Evolutionary conservation across 495 filamentous ascomycete genomes (phyloP).

Genomic region (Umbilicaria muhlenbergii): DNA sequence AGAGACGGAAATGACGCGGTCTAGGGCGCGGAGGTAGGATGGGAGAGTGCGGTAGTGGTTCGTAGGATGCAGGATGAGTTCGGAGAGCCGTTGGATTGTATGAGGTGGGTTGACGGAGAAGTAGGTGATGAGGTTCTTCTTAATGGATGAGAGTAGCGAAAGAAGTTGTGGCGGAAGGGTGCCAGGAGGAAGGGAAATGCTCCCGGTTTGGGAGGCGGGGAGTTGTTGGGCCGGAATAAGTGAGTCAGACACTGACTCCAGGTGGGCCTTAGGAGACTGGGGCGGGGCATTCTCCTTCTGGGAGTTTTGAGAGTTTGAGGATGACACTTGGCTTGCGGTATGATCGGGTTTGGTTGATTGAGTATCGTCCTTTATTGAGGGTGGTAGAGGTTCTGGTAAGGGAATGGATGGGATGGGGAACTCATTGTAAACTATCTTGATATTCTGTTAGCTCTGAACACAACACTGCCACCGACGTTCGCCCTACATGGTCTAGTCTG

Average conservation of each 20-base stretch:
- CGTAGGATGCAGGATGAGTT: slow-evolving; percentile 68
- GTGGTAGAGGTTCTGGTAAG: slow-evolving; percentile 14
- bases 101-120: slow-evolving; percentile 73
- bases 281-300: slow-evolving; percentile 6
- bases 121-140: slow-evolving; percentile 43
- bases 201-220: slow-evolving; percentile 17
- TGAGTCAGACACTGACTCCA: no score
- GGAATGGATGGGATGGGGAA: slow-evolving; percentile 33
- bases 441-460: slow-evolving; percentile 1
- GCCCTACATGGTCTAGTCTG: slow-evolving; percentile 35
- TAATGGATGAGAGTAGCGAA: slow-evolving; percentile 48
- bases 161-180: slow-evolving; percentile 47
- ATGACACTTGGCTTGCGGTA: background rate
- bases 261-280: background rate
- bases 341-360: background rate
- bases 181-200: slow-evolving; percentile 21
- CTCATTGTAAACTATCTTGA: slow-evolving; percentile 35
- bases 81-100: slow-evolving; percentile 81
- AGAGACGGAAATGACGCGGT: slow-evolving; percentile 86
- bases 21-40: slow-evolving; percentile 77
- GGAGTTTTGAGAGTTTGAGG: background rate
- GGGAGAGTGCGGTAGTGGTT: slow-evolving; percentile 66
- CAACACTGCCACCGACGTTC: background rate
- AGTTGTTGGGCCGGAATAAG: no score
- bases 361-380: slow-evolving; percentile 10